phyloP scores from a whole-genome alignment of 352 stramenopile species.

The Phytophthora cactorum region DNA sequence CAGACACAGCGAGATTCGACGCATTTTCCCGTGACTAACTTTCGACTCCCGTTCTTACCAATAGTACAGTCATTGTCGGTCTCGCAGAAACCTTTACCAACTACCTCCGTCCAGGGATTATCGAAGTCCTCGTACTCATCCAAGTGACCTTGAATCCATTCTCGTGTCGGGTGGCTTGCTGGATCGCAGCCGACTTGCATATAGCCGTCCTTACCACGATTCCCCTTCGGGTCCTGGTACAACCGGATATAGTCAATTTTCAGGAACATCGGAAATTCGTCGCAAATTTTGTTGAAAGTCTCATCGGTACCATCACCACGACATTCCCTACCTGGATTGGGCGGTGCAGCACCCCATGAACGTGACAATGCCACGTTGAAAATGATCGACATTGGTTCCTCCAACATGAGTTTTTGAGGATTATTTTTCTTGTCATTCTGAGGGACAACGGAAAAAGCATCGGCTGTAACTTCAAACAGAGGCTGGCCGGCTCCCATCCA shows the following conservation, averaged over 20 bases:
- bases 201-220: conserved; percentile 48
- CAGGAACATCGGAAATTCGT: conserved; percentile 57
- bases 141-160: conserved; percentile 65
- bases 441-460: conserved; percentile 44
- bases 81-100: conserved; percentile 49
- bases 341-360: conserved; percentile 50
- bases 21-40: conserved; percentile 41
- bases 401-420: conserved; percentile 79
- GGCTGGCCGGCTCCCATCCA: conserved; percentile 70
- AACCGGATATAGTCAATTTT: conserved; percentile 55
- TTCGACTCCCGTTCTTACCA: conserved; percentile 22
- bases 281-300: conserved; percentile 56
- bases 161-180: conserved; percentile 50
- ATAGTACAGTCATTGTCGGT: conserved; percentile 60
- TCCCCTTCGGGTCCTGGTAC: conserved; percentile 67
- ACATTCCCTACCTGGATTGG: conserved; percentile 23
- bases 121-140: conserved; percentile 65
- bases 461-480: conserved; percentile 80
- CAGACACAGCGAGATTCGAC: conserved; percentile 39
- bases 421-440: conserved; percentile 48
- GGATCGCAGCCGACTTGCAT: conserved; percentile 64
- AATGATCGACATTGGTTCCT: conserved; percentile 93
- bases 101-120: conserved; percentile 49
- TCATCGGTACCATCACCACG: conserved; percentile 34
- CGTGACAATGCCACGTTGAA: conserved; percentile 93